These are phyloP conservation scores for Helichrysum umbraculigerum DNA, from an alignment of 129 eudicot genomes.

Conservation along the genomic window DNA sequence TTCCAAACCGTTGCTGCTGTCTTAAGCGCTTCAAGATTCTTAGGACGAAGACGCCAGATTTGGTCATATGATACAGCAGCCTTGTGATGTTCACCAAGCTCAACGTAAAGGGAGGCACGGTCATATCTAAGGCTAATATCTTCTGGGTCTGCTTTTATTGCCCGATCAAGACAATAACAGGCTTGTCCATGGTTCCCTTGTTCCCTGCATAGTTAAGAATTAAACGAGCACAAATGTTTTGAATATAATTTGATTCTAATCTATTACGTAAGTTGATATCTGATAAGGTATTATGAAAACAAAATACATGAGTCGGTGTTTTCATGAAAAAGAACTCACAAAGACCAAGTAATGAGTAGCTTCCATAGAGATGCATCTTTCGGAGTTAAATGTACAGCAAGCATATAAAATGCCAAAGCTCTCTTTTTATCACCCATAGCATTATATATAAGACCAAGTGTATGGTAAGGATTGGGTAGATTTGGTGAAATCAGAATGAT, in stretches of 20 bases:
- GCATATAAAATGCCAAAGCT: slow-evolving; percentile 69
- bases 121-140: slow-evolving; percentile 60
- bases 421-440: slow-evolving; percentile 62
- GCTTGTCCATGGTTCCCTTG: slow-evolving; percentile 71
- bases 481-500: slow-evolving; percentile 66
- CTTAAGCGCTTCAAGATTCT: slow-evolving; percentile 66
- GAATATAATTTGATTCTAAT: background rate
- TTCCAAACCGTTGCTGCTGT: slow-evolving; percentile 59
- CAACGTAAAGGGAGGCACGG: slow-evolving; percentile 71
- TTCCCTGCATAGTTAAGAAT: slow-evolving; percentile 58
- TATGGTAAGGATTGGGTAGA: slow-evolving; percentile 81
- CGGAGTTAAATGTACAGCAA: slow-evolving; percentile 74
- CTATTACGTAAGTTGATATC: too few species aligned
- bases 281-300: slow-evolving; percentile 1
- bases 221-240: slow-evolving; percentile 1
- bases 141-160: slow-evolving; percentile 83
- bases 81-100: slow-evolving; percentile 57
- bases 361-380: slow-evolving; percentile 93
- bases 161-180: slow-evolving; percentile 64
- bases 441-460: slow-evolving; percentile 73
- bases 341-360: slow-evolving; percentile 58
- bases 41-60: slow-evolving; percentile 59
- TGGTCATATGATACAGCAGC: slow-evolving; percentile 90
- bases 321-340: slow-evolving; percentile 51
- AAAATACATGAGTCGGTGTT: background rate